Base-by-base conservation (phyloP, 371 early-diverging fungal species). In the Rhizopus delemar region DNA sequence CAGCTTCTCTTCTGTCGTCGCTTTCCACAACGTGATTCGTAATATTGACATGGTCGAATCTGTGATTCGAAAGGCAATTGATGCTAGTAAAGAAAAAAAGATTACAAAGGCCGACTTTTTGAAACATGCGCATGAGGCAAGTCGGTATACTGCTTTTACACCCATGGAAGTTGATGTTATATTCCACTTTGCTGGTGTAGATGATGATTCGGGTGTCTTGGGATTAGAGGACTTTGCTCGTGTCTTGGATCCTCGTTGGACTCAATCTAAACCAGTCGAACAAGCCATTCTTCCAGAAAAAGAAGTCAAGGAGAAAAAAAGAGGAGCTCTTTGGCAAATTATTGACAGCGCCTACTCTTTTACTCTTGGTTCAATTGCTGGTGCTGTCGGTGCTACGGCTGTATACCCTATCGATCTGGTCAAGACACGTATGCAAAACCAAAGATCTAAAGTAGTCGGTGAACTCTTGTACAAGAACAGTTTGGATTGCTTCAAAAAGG, bases 361-460 rank as follows among this genome's bases (percentile, higher is more conserved):
- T 70, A 63, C 84, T 12, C 77, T 96, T 15, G 98, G 96, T 31
- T 88, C 96, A 1, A 83, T 97, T 69, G 95, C 94, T 59, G 98
- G 98, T 70, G 95, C 96, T 15, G 88, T 97, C 22, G 98, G 97
- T 56, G 97, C 97, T 5, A 92, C 95, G 2, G 90, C 90, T 55
- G 96, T 98, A 29, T 98, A 98, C 69, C 98, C 98, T 13, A 96
- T 98, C 53, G 98, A 98, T 80, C 75, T 98, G 58, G 97, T 98
- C 60, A 98, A 98, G 76, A 98, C 98, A 0, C 86, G 98, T 51
- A 95, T 98, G 96, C 98, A 98, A 71, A 98, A 98, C 75, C 97
- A 98, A 69, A 87, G 98, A 33, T 88, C 91, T 39, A 88, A 87
- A 46, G 90, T 95, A 4, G 95, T 94, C 16, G 96, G 96, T 51